Percentiles rank a stretch among this genome's conserved stretches.
These are phyloP conservation scores for Aspergillus transmontanensis DNA, from an alignment of 2,329 filamentous ascomycete genomes.

Conservation along the genomic window DNA sequence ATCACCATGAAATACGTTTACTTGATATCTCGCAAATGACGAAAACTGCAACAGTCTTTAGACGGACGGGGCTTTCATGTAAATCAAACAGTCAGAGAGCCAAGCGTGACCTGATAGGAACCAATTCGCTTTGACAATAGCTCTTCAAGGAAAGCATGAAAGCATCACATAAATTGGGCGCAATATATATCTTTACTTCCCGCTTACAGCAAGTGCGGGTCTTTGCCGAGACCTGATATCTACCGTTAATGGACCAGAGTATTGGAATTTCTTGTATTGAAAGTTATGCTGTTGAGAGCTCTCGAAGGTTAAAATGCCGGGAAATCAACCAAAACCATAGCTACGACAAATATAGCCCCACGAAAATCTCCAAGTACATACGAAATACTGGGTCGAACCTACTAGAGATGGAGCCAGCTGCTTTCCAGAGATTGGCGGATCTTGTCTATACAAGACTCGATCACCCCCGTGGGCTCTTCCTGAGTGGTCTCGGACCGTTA, in stretches of 20 bases:
- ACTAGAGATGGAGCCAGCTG: neutral
- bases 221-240: neutral
- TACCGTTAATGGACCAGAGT: neutral
- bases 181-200: neutral
- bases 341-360: neutral
- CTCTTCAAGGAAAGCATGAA: neutral
- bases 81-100: neutral
- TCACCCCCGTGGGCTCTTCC: neutral
- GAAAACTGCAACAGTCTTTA: neutral
- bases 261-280: neutral
- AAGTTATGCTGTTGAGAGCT: neutral
- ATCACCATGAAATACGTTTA: neutral
- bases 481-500: neutral
- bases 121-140: neutral
- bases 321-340: neutral
- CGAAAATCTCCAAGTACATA: neutral
- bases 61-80: neutral
- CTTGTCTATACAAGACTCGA: neutral
- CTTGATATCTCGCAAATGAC: neutral
- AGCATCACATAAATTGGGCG: neutral
- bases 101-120: neutral
- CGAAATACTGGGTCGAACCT: neutral
- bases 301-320: neutral
- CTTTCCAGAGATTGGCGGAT: neutral
- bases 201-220: neutral